Conservation (phyloP, 2,329 filamentous ascomycete genomes). For the Coniosporium uncinatum region DNA sequence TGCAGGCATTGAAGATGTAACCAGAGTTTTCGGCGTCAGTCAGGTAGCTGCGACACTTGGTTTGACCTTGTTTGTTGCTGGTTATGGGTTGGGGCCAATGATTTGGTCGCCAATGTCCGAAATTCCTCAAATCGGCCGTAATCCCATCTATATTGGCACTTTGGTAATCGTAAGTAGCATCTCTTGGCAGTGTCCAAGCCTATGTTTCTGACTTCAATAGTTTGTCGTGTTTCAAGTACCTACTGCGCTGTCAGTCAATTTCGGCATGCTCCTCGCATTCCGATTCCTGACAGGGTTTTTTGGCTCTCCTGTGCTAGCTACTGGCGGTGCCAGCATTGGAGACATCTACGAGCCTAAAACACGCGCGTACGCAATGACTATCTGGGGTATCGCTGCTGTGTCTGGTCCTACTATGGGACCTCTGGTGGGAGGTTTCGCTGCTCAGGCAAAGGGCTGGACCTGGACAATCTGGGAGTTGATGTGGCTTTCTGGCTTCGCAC, state of each 20-base stretch:
- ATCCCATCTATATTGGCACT: slow-evolving; percentile 60
- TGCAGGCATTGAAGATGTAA: slow-evolving; percentile 37
- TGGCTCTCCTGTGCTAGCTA: slow-evolving; percentile 56
- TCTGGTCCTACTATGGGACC: slow-evolving; percentile 61
- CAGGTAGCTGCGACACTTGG: slow-evolving; percentile 48
- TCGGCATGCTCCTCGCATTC: slow-evolving; percentile 56
- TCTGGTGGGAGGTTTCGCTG: slow-evolving; percentile 62
- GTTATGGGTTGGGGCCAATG: slow-evolving; percentile 55
- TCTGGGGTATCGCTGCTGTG: slow-evolving; percentile 64
- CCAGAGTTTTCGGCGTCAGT: slow-evolving; percentile 46
- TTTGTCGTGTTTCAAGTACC: slow-evolving; percentile 34
- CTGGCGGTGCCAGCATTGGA: slow-evolving; percentile 56
- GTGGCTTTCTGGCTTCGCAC: slow-evolving; percentile 35
- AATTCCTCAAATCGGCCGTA: slow-evolving; percentile 61
- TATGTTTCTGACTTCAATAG: no score
- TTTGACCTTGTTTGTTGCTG: slow-evolving; percentile 57
- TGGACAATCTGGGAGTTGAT: slow-evolving; percentile 61
- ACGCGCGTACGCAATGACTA: slow-evolving; percentile 51
- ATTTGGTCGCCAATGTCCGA: slow-evolving; percentile 63
- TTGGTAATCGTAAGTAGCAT: slow-evolving; percentile 65
- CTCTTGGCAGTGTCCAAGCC: no score
- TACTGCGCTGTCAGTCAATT: slow-evolving; percentile 49
- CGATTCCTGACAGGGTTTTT: slow-evolving; percentile 62
- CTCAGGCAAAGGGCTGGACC: slow-evolving; percentile 58
- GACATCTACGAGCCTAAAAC: slow-evolving; percentile 52